A percentile compares a stretch with the other conserved stretches of the same genome.
Conservation (phyloP, 768 basidiomycete genomes). For the Mycena polygramma region DNA sequence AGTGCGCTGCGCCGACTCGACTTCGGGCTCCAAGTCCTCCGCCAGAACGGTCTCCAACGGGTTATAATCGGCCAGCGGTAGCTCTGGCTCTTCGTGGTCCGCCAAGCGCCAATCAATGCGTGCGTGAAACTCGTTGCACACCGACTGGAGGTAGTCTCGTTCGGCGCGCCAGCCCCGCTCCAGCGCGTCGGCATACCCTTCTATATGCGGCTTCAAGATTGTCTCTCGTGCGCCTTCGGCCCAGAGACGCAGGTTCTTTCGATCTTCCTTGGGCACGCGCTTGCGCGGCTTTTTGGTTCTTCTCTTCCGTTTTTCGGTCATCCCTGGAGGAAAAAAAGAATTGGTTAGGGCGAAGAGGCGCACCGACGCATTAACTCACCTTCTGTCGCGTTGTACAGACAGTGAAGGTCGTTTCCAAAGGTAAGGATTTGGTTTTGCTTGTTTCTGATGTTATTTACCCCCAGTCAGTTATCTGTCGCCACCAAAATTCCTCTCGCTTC, state of each 20-base stretch:
- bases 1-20: background rate
- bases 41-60: background rate
- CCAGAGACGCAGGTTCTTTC: constrained; percentile 17
- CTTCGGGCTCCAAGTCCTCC: constrained; percentile 2
- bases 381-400: too few relatives aligned
- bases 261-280: background rate
- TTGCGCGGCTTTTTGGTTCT: background rate
- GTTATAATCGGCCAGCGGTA: background rate
- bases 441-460: too few relatives aligned
- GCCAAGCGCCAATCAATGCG: background rate
- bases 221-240: constrained; percentile 18
- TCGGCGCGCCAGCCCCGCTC: background rate
- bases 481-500: too few relatives aligned
- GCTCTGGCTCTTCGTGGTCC: constrained; percentile 17
- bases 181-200: background rate
- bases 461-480: too few relatives aligned
- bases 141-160: background rate
- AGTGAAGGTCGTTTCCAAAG: too few relatives aligned
- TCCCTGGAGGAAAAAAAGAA: too few relatives aligned
- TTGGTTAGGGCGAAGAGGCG: too few relatives aligned
- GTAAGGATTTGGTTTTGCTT: too few relatives aligned
- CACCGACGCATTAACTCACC: too few relatives aligned
- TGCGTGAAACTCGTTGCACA: constrained; percentile 13
- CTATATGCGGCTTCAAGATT: constrained; percentile 3
- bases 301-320: too few relatives aligned